These are phyloP conservation scores for Lipomyces chichibuensis DNA, from an alignment of 805 yeast genomes.

Conservation along the genomic window DNA sequence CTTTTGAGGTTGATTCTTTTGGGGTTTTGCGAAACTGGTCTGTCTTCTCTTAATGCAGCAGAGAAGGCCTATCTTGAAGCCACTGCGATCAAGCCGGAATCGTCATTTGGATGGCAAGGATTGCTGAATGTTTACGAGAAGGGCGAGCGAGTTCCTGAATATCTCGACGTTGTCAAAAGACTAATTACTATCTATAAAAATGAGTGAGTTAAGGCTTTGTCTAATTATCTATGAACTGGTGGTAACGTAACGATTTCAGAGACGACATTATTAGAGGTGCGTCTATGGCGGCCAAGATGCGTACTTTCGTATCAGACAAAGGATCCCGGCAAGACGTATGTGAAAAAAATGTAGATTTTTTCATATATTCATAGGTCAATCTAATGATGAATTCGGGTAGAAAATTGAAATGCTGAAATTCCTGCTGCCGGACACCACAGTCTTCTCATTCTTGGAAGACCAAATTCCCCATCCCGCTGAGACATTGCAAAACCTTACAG, in stretches of 20 bases:
- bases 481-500: constrained; percentile 37
- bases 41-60: constrained; percentile 52
- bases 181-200: constrained; percentile 34
- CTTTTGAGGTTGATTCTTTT: constrained; percentile 24
- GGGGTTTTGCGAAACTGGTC: constrained; percentile 31
- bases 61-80: constrained; percentile 50
- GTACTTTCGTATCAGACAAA: constrained; percentile 24
- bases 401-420: constrained; percentile 29
- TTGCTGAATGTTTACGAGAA: constrained; percentile 46
- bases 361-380: background rate
- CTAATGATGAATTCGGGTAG: constrained; percentile 4
- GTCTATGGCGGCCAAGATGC: constrained; percentile 33
- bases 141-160: constrained; percentile 29
- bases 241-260: background rate
- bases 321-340: constrained; percentile 34
- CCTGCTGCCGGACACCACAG: constrained; percentile 42
- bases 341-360: constrained; percentile 1
- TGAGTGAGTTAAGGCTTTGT: constrained; percentile 12
- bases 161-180: constrained; percentile 35
- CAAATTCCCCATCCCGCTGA: constrained; percentile 39
- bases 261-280: constrained; percentile 39
- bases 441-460: constrained; percentile 40
- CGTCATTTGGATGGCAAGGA: constrained; percentile 82
- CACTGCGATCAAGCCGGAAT: constrained; percentile 50
- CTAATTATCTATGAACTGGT: background rate